Evolutionary conservation across 352 stramenopile species (phyloP), one percentile per base, ranked within the genome.

Genomic region (Globisporangium uncinulatum): DNA sequence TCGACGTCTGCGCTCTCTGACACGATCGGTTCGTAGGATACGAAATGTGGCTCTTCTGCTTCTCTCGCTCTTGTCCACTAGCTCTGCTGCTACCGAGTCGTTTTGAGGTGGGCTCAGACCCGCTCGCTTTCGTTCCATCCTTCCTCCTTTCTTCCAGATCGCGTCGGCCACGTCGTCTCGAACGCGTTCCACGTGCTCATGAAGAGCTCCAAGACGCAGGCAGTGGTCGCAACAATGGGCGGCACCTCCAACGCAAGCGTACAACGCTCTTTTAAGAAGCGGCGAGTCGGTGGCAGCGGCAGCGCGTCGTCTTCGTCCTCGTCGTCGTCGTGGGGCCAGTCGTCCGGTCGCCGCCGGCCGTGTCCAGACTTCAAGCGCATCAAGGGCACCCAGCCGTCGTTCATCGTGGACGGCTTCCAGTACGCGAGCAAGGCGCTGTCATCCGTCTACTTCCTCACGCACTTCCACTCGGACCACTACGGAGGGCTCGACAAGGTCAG

Each of bases 391-490:
- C 69, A 80, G 21, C 83, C 83, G 10, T 72, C 77, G n/a, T 92
- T 92, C 60, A 86, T 96, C 21, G 86, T 96, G 36, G 87, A 96
- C 46, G 87, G 87, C 14, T 96, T 96, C 56, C 67, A 76, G n/a
- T 92, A 91, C 57, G 82, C 86, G 3, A 86, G 66, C 45, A 84
- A 83, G 43, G 44, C 76, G 39, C 73, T 92, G 10, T 91, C 78
- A 13, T 93, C 68, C 51, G 69, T 91, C 48, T 98, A 98, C 57
- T 98, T 99, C 59, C 78, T 99, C 42, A 98, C 95, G 19, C 96
- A 99, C 73, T 99, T 98, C 66, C 96, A 99, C 73, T 95, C 83
- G 11, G 96, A 99, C 71, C 96, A 99, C 66, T 99, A 98, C 68
- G 79, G 73, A 20, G 96, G 96, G 1, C 87, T 99, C 24, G 75